Base-by-base conservation (phyloP, 768 basidiomycete genomes). In the Collybia mongolica region DNA sequence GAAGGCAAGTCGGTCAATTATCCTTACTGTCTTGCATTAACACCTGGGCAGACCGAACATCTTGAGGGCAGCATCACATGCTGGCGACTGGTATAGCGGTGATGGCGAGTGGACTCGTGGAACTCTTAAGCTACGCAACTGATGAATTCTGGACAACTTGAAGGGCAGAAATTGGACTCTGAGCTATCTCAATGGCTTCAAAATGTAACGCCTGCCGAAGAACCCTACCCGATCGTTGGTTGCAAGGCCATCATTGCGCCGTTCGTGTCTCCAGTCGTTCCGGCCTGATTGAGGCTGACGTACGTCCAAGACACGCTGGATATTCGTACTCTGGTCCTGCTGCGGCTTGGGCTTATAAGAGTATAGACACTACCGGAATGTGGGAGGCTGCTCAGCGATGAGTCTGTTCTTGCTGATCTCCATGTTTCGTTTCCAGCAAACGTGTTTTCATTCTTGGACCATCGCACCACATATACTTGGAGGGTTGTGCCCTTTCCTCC, bases 291-390 rank as follows among this genome's bases (percentile, higher is more conserved):
- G 24, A 14, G 7, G 11, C 52, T 50, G 18, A 55, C 32, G 26
- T 32, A 12, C 29, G 15, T 19, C 64, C 17, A 46, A 98, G 95
- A 8, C 97, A 99, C 67, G 97, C 97, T 2, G 97, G 97, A 5
- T 98, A 95, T 71, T 80, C 84, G 4, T 98, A 97, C 69, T 97
- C 94, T 47, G 97, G 97, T 18, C 85, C 83, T 4, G 79, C 95
- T 0, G 96, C 97, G 2, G 96, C 93, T 2, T 98, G 93, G 93
- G 96, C 96, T 0, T 99, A 98, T 72, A 87, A 83, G 66, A 82
- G 83, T 60, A 88, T 98, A 53, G 88, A 96, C 60, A 83, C 83
- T 0, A 76, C 78, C 3, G 79, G 79, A 59, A 89, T 98, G 97
- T 96, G 55, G 56, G 85, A 32, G 35, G 5, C 32, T 9, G 6